Percentiles rank a stretch among this genome's conserved stretches.
Evolutionary conservation across 2,329 filamentous ascomycete species (phyloP).

Genomic region (Fusarium staphyleae): DNA sequence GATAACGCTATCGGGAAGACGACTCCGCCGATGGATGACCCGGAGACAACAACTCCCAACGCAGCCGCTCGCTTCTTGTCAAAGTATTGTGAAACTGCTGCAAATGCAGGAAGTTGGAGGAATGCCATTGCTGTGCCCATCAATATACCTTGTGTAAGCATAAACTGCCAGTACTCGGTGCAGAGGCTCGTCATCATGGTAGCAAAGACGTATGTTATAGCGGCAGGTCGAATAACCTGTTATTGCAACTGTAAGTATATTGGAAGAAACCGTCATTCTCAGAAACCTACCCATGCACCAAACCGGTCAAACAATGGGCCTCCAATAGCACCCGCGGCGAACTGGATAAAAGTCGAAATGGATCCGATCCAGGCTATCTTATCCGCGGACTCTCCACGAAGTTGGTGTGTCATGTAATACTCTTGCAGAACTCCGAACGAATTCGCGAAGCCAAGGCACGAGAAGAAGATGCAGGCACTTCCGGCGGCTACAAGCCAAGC

Average conservation of each 20-base stretch:
- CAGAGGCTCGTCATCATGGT: constrained; percentile 43
- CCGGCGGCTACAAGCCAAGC: constrained; percentile 53
- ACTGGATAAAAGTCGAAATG: constrained; percentile 46
- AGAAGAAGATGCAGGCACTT: constrained; percentile 48
- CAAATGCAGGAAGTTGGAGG: constrained; percentile 54
- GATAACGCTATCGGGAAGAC: constrained; percentile 58
- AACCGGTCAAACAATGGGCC: constrained; percentile 35
- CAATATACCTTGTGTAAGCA: constrained; percentile 58
- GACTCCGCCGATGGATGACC: constrained; percentile 60
- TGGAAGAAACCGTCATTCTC: fast-evolving
- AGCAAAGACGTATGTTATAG: constrained; percentile 21
- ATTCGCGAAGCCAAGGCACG: constrained; percentile 51
- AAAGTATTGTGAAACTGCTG: constrained; percentile 56
- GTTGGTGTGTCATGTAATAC: constrained; percentile 51
- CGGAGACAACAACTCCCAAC: constrained; percentile 54
- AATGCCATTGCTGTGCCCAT: constrained; percentile 52
- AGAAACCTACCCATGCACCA: constrained; percentile 20
- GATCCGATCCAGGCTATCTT: constrained; percentile 55
- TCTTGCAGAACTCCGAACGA: constrained; percentile 55
- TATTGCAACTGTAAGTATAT: background rate
- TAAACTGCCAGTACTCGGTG: constrained; percentile 58
- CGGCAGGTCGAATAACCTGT: constrained; percentile 25
- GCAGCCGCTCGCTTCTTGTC: constrained; percentile 55
- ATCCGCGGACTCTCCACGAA: constrained; percentile 42
- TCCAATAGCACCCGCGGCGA: constrained; percentile 39